Conservation (phyloP, 2,329 filamentous ascomycete genomes). For the Calonectria ilicicola region DNA sequence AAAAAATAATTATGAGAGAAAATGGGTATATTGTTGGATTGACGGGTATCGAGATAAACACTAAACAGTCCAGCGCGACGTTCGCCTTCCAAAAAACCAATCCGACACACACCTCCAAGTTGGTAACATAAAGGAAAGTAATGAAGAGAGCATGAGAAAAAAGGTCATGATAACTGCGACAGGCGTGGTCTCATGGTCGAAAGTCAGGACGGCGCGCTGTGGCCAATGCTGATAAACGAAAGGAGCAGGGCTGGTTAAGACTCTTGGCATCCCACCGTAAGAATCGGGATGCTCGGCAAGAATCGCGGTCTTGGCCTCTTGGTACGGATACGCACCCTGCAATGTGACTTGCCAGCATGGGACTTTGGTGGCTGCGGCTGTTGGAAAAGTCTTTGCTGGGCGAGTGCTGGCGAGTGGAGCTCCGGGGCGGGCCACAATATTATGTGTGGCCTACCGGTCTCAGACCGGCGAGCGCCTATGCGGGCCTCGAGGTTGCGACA, state of each 20-base stretch:
- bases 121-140: constrained; percentile 34
- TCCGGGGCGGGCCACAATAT: constrained; percentile 5
- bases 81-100: constrained; percentile 41
- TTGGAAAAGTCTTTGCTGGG: constrained; percentile 12
- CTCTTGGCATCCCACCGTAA: constrained; percentile 10
- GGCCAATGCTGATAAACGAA: constrained; percentile 9
- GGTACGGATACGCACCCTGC: constrained; percentile 10
- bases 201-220: not conserved
- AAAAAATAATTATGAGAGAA: not conserved
- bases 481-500: constrained; percentile 25
- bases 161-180: constrained; percentile 35
- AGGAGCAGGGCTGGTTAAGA: not conserved
- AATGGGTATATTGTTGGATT: constrained; percentile 39
- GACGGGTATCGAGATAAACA: constrained; percentile 46
- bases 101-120: constrained; percentile 38
- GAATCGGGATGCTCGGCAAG: constrained; percentile 22
- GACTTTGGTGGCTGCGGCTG: constrained; percentile 8
- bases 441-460: constrained; percentile 14
- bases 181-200: constrained; percentile 25
- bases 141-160: constrained; percentile 7
- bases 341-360: constrained; percentile 9
- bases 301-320: constrained; percentile 22
- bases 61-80: constrained; percentile 41
- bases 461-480: constrained; percentile 25
- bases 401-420: constrained; percentile 17